Evolutionary conservation across 1,284 basidiomycete genomes (phyloP).

Genomic region (Cryptococcus sp.): DNA sequence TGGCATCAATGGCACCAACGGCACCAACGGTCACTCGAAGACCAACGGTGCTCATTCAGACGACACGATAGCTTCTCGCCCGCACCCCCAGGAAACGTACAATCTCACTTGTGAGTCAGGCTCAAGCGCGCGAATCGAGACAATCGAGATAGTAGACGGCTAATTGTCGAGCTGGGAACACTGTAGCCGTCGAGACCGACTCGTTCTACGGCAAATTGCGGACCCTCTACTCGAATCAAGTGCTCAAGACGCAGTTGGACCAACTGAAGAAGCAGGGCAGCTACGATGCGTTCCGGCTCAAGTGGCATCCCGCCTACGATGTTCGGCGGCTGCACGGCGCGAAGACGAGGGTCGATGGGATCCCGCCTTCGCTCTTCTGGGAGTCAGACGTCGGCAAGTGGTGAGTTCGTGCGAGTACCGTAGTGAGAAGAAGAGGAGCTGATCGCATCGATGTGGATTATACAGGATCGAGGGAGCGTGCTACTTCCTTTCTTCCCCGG

Average conservation of each 20-base stretch:
- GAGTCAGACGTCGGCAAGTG: conserved; percentile 42
- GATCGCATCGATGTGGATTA: too few species aligned
- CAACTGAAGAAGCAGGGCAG: conserved; percentile 39
- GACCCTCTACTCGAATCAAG: conserved; percentile 27
- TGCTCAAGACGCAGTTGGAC: conserved; percentile 42
- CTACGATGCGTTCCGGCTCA: conserved; percentile 39
- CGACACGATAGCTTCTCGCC: neutral
- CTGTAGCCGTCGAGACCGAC: conserved; percentile 20
- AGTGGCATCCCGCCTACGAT: conserved; percentile 38
- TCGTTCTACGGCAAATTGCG: conserved; percentile 38
- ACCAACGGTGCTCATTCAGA: neutral
- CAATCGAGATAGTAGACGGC: too few species aligned
- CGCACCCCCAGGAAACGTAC: conserved; percentile 1
- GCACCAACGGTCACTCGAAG: too few species aligned
- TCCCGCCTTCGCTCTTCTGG: conserved; percentile 41
- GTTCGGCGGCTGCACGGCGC: conserved; percentile 27
- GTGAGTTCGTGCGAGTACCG: conserved; percentile 12
- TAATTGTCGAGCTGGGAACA: too few species aligned
- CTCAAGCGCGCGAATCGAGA: neutral
- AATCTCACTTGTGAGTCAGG: neutral
- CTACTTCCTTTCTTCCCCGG: conserved; percentile 33
- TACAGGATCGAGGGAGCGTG: conserved; percentile 39
- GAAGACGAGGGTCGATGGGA: conserved; percentile 28
- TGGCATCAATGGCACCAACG: too few species aligned
- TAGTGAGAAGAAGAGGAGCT: too few species aligned